A percentile compares a stretch with the other conserved stretches of the same genome.
These are phyloP conservation scores for Prunus yedoensis DNA, from an alignment of 331 rosid species.

Conservation along the genomic window DNA sequence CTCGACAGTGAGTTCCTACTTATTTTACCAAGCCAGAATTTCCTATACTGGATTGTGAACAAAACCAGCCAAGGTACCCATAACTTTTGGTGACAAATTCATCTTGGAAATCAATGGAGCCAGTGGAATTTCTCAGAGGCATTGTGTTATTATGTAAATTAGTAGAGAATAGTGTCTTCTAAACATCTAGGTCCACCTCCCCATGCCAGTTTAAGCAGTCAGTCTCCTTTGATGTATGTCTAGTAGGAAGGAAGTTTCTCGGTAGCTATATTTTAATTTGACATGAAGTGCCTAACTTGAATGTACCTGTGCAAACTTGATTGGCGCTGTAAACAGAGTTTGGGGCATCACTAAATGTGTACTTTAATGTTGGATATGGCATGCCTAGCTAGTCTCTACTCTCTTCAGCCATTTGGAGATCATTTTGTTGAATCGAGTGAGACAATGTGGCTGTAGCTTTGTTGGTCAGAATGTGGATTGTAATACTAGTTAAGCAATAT, in stretches of 20 bases:
- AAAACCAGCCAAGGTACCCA: not conserved
- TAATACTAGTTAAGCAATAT: too few relatives aligned
- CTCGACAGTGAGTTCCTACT: slow-evolving; percentile 60
- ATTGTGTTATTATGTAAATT: slow-evolving; percentile 55
- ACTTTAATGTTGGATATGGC: not conserved
- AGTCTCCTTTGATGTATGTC: not conserved
- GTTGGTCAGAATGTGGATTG: too few relatives aligned
- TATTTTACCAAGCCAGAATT: not conserved
- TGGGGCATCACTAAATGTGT: slow-evolving; percentile 7
- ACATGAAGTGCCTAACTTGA: slow-evolving; percentile 8
- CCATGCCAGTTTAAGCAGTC: not conserved
- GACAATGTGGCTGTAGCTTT: too few relatives aligned
- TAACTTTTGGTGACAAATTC: slow-evolving; percentile 22
- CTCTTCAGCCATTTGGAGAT: not conserved
- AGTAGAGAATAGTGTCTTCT: slow-evolving; percentile 32
- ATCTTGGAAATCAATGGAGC: slow-evolving; percentile 28
- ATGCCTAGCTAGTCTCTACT: not conserved
- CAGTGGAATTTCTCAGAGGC: slow-evolving; percentile 29
- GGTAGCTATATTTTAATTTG: slow-evolving; percentile 11
- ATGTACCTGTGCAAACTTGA: not conserved
- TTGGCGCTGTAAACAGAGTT: slow-evolving; percentile 10
- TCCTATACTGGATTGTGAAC: not conserved
- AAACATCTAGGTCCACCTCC: slow-evolving; percentile 8
- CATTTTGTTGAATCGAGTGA: not conserved
- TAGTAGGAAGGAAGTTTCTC: not conserved